Percentiles rank a stretch among this genome's conserved stretches.
phyloP scores from a whole-genome alignment of 257 asterid genomes.

The Plantago ovata region DNA sequence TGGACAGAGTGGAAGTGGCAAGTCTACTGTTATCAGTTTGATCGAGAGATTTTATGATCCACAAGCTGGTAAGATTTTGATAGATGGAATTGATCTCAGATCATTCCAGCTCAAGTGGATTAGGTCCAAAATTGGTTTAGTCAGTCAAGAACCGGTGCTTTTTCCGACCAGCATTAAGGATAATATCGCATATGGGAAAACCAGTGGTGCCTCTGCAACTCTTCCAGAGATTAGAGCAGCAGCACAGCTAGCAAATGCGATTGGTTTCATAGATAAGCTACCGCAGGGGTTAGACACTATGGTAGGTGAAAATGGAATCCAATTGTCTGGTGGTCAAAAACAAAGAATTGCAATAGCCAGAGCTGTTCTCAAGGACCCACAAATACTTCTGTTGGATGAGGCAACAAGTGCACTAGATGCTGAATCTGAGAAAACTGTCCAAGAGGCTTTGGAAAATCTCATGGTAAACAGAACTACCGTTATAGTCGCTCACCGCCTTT shows the following conservation, averaged over 20 bases:
- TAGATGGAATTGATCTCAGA: conserved; percentile 55
- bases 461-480: conserved; percentile 1
- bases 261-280: conserved; percentile 56
- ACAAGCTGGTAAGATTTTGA: conserved; percentile 50
- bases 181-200: conserved; percentile 64
- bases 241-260: conserved; percentile 62
- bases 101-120: conserved; percentile 67
- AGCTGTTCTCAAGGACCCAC: not conserved
- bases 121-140: conserved; percentile 65
- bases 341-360: conserved; percentile 3
- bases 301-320: conserved; percentile 2
- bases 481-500: not conserved
- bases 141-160: conserved; percentile 79
- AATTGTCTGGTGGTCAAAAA: conserved; percentile 1
- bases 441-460: conserved; percentile 1
- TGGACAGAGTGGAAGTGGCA: conserved; percentile 84
- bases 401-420: conserved; percentile 9
- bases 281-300: conserved; percentile 25
- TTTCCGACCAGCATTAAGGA: conserved; percentile 67
- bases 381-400: conserved; percentile 2
- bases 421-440: conserved; percentile 4
- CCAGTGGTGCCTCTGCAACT: conserved; percentile 36
- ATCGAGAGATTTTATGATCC: conserved; percentile 81
- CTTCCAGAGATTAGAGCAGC: conserved; percentile 56
- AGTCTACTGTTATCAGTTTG: conserved; percentile 66